Evolutionary conservation across 768 basidiomycete genomes (phyloP).

Genomic region (Royoungia palumana): DNA sequence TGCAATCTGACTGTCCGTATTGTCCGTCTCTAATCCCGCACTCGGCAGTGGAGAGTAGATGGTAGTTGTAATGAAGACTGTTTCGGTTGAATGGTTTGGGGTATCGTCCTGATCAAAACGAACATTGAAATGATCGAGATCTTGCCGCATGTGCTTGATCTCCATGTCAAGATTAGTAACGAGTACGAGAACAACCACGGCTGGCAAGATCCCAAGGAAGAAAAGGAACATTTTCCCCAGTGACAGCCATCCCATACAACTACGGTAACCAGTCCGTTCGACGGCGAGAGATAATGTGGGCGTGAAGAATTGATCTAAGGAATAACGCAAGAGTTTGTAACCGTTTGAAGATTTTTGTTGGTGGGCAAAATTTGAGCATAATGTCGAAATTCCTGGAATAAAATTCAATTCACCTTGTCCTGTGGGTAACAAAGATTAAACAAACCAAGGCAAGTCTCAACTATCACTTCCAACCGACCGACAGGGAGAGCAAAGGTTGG

Average conservation of each 20-base stretch:
- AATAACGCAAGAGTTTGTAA: slow-evolving; percentile 52
- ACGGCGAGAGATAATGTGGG: slow-evolving; percentile 46
- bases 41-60: slow-evolving; percentile 13
- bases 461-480: slow-evolving; percentile 58
- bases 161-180: slow-evolving; percentile 28
- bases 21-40: neutral
- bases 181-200: slow-evolving; percentile 14
- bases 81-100: slow-evolving; percentile 14
- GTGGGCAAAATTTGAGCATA: slow-evolving; percentile 57
- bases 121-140: slow-evolving; percentile 21
- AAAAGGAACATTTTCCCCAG: slow-evolving; percentile 13
- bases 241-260: slow-evolving; percentile 9
- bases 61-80: slow-evolving; percentile 32
- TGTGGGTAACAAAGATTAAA: neutral
- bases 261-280: slow-evolving; percentile 4
- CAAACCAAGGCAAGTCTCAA: slow-evolving; percentile 56
- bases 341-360: slow-evolving; percentile 41
- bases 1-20: slow-evolving; percentile 3
- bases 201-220: slow-evolving; percentile 16
- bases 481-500: slow-evolving; percentile 75
- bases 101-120: slow-evolving; percentile 7
- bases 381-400: slow-evolving; percentile 43
- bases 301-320: slow-evolving; percentile 54
- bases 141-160: slow-evolving; percentile 23
- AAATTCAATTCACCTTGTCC: slow-evolving; percentile 4